A percentile compares a stretch with the other conserved stretches of the same genome.
These are phyloP conservation scores for Barnettozyma californica DNA, from an alignment of 805 yeast genomes.

Conservation along the genomic window DNA sequence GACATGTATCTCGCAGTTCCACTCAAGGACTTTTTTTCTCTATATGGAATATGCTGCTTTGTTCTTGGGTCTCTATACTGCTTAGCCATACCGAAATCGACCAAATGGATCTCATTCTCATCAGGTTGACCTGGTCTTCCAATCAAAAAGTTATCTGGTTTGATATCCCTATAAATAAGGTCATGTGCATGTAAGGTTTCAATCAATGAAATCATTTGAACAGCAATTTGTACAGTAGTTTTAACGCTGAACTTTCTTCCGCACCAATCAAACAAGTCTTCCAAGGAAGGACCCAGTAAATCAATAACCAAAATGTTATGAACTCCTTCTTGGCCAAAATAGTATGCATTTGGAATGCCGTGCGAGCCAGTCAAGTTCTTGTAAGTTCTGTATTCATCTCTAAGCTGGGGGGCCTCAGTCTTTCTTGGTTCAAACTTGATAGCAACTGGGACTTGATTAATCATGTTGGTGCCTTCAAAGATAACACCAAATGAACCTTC, in stretches of 20 bases:
- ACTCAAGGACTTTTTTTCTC: conserved; percentile 73
- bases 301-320: conserved; percentile 76
- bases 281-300: conserved; percentile 73
- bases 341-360: conserved; percentile 81
- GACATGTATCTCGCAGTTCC: conserved; percentile 90
- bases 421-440: conserved; percentile 78
- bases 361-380: conserved; percentile 61
- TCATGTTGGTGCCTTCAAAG: conserved; percentile 72
- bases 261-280: conserved; percentile 85
- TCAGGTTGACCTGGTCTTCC: conserved; percentile 57
- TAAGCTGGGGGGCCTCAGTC: conserved; percentile 77
- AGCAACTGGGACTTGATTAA: conserved; percentile 60
- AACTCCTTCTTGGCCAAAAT: conserved; percentile 81
- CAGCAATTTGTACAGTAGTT: conserved; percentile 70
- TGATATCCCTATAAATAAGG: conserved; percentile 73
- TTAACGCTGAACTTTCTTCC: conserved; percentile 67
- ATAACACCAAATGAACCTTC: conserved; percentile 86
- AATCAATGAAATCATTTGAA: conserved; percentile 70
- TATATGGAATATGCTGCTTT: conserved; percentile 75
- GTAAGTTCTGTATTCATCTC: conserved; percentile 78
- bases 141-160: conserved; percentile 77
- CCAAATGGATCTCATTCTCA: conserved; percentile 64
- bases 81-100: conserved; percentile 86
- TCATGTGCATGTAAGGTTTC: conserved; percentile 74
- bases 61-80: conserved; percentile 78